Evolutionary conservation across 1,284 basidiomycete genomes (phyloP).

Genomic region (Moesziomyces parantarcticus): DNA sequence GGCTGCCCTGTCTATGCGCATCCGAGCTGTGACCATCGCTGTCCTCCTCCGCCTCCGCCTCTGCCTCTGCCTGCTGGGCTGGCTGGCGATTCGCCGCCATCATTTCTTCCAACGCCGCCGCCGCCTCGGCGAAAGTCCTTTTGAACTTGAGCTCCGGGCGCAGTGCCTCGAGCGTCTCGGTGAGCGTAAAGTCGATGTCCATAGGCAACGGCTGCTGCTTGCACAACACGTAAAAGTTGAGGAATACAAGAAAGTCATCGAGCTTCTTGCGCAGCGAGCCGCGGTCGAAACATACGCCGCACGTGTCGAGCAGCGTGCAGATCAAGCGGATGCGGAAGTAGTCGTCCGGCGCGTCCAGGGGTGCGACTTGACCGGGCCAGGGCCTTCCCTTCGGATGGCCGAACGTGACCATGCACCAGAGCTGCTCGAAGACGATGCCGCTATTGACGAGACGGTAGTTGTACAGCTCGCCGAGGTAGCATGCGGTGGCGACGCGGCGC

Average conservation of each 20-base stretch:
- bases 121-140: slow-evolving; percentile 85
- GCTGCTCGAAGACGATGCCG: slow-evolving; percentile 87
- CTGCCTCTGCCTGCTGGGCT: slow-evolving; percentile 4
- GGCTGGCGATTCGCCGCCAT: slow-evolving; percentile 71
- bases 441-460: slow-evolving; percentile 94
- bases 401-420: slow-evolving; percentile 96
- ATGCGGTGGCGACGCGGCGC: slow-evolving; percentile 86
- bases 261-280: slow-evolving; percentile 89
- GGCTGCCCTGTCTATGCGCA: slow-evolving; percentile 41
- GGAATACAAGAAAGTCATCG: slow-evolving; percentile 90
- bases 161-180: slow-evolving; percentile 81
- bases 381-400: slow-evolving; percentile 93
- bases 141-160: slow-evolving; percentile 70
- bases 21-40: slow-evolving; percentile 24
- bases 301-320: slow-evolving; percentile 91
- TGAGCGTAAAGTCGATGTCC: slow-evolving; percentile 97
- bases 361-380: slow-evolving; percentile 79
- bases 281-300: slow-evolving; percentile 96
- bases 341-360: slow-evolving; percentile 91
- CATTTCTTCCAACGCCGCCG: slow-evolving; percentile 86
- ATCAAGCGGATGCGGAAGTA: slow-evolving; percentile 93
- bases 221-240: slow-evolving; percentile 90
- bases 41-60: slow-evolving; percentile 17
- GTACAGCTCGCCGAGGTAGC: slow-evolving; percentile 95
- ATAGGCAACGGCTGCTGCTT: slow-evolving; percentile 85